Evolutionary conservation across 2,329 filamentous ascomycete species (phyloP), one percentile per base, ranked within the genome.

Genomic region (Alternaria novae-zelandiae): DNA sequence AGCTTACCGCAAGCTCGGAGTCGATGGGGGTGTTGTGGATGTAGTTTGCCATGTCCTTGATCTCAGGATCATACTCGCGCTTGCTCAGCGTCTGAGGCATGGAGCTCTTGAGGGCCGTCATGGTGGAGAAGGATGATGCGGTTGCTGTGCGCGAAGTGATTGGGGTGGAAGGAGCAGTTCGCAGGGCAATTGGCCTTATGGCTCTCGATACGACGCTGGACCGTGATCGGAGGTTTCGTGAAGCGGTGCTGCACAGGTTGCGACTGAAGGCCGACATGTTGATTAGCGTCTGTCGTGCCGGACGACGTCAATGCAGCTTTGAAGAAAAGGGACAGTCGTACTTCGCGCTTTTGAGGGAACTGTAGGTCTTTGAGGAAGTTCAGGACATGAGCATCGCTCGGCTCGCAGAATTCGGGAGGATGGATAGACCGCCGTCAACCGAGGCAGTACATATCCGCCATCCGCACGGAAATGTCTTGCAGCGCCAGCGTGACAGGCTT

Each of bases 41-140:
- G 83, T 97, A 99, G 83, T 87, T 89, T 67, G 95, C 95, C 86
- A 99, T 97, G 80, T 98, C 94, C 82, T 89, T 90, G 82, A 98
- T 96, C 84, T 97, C 95, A 68, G 91, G 89, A 80, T 98, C 95
- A 82, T 95, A 97, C 72, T 89, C 86, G 50, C 77, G 76, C 61
- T 74, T 75, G 69, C 69, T 67, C 57, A 75, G 49, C 65, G 74
- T 69, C 56, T 72, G 69, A 68, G 73, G 71, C 47, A 75, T 74
- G 56, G 64, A 67, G 72, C 75, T 77, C 71, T 77, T 76, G 71
- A 78, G 78, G 41, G 75, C 69, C 15, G 78, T 67, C 77, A 79
- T 79, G 70, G 76, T 79, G 47, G 78, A 79, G 70, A 80, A 80
- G 54, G 76, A 68, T 25, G 75, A 68, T 26, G 73, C 68, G 53